phyloP scores from a whole-genome alignment of 2,329 filamentous ascomycete species.

The Claviceps sp. region DNA sequence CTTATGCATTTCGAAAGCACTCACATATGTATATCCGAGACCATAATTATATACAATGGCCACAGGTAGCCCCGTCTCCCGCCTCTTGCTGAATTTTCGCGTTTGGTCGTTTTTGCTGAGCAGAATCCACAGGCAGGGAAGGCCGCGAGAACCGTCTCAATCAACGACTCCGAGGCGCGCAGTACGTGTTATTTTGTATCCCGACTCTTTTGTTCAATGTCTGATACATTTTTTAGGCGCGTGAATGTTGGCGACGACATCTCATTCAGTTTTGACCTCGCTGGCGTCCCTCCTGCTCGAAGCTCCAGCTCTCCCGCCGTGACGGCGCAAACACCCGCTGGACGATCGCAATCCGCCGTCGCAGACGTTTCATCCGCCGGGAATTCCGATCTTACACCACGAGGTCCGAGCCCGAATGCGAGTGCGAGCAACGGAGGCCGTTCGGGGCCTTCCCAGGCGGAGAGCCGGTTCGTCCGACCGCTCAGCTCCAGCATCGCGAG shows the following conservation, averaged over 20 bases:
- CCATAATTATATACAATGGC: neutral
- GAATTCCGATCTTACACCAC: neutral
- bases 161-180: slow-evolving; percentile 50
- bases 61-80: neutral
- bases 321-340: neutral
- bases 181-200: slow-evolving; percentile 28
- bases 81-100: neutral
- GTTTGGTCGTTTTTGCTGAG: neutral
- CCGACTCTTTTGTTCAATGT: neutral
- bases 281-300: slow-evolving; percentile 22
- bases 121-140: slow-evolving; percentile 20
- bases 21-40: neutral
- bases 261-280: slow-evolving; percentile 42
- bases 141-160: slow-evolving; percentile 49
- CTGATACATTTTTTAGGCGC: slow-evolving; percentile 22
- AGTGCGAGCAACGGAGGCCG: neutral
- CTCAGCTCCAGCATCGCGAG: slow-evolving; percentile 4
- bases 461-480: slow-evolving; percentile 1
- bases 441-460: neutral
- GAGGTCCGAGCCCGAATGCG: neutral
- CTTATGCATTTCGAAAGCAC: neutral
- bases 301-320: slow-evolving; percentile 6
- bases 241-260: slow-evolving; percentile 48
- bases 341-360: neutral
- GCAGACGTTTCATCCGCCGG: neutral